These are phyloP conservation scores for Bryopsis sp. DNA, from an alignment of 139 green algal species.

Conservation along the genomic window DNA sequence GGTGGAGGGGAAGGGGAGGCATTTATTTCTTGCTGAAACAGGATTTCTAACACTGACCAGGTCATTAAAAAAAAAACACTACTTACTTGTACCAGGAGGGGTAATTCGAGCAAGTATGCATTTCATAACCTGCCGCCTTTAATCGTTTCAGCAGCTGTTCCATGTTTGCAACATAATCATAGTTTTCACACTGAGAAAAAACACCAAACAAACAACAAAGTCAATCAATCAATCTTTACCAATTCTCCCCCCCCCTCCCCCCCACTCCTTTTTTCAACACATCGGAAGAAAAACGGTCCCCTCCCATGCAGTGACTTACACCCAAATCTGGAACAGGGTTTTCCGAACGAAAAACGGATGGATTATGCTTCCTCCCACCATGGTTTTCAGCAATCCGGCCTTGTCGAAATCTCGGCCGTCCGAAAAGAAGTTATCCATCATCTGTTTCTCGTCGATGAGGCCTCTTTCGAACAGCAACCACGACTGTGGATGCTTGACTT, in stretches of 20 bases:
- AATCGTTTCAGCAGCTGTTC: constrained; percentile 53
- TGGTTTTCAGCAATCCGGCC: constrained; percentile 38
- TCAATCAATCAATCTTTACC: background rate
- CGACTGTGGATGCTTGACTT: constrained; percentile 68
- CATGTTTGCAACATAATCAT: constrained; percentile 74
- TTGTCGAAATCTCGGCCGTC: constrained; percentile 61
- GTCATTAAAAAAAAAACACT: too few relatives aligned
- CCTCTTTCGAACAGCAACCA: constrained; percentile 81
- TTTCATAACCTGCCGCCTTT: constrained; percentile 34
- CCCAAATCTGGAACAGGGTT: background rate
- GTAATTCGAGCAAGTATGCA: constrained; percentile 75
- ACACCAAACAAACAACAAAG: constrained; percentile 3
- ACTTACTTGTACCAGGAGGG: constrained; percentile 50
- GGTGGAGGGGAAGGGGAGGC: too few relatives aligned
- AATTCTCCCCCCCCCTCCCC: background rate
- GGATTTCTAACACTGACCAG: too few relatives aligned
- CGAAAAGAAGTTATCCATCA: constrained; percentile 67
- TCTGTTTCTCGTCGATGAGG: constrained; percentile 51
- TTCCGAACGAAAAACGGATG: background rate
- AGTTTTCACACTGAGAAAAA: constrained; percentile 34
- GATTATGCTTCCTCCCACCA: constrained; percentile 32
- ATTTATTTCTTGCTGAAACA: too few relatives aligned
- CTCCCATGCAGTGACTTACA: background rate
- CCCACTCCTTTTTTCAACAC: background rate
- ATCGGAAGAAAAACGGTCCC: background rate